phyloP scores from a whole-genome alignment of 805 yeast species.

The Candida michaelii region DNA sequence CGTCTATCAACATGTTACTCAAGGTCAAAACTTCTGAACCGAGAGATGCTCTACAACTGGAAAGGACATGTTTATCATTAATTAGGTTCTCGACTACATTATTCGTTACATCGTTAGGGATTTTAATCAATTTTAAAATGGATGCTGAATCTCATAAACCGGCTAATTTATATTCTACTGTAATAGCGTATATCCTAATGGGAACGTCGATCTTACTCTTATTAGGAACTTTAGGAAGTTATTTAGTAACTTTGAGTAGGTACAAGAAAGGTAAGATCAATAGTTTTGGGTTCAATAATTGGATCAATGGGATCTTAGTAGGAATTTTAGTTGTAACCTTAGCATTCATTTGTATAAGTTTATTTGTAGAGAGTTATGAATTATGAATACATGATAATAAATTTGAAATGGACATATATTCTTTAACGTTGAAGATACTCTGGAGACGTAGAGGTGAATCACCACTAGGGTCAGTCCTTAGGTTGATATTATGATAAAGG shows the following conservation, averaged over 20 bases:
- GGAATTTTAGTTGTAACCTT: slow-evolving; percentile 10
- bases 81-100: slow-evolving; percentile 46
- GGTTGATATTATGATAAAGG: too few species aligned
- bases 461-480: too few species aligned
- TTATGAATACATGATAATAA: not conserved
- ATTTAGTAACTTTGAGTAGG: slow-evolving; percentile 43
- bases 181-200: slow-evolving; percentile 37
- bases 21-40: slow-evolving; percentile 48
- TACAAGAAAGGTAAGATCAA: slow-evolving; percentile 44
- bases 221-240: slow-evolving; percentile 40
- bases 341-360: slow-evolving; percentile 11
- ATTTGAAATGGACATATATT: too few species aligned
- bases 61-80: slow-evolving; percentile 52
- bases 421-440: too few species aligned
- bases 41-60: slow-evolving; percentile 54
- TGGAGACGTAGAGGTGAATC: too few species aligned
- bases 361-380: slow-evolving; percentile 12
- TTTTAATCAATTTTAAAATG: slow-evolving; percentile 45
- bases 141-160: slow-evolving; percentile 25
- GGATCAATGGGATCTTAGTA: slow-evolving; percentile 10
- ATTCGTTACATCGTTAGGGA: slow-evolving; percentile 47
- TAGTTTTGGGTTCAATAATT: slow-evolving; percentile 27
- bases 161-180: slow-evolving; percentile 20
- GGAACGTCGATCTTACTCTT: slow-evolving; percentile 39
- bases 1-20: slow-evolving; percentile 13